phyloP scores from a whole-genome alignment of 805 yeast genomes.

The Barnettozyma populi region DNA sequence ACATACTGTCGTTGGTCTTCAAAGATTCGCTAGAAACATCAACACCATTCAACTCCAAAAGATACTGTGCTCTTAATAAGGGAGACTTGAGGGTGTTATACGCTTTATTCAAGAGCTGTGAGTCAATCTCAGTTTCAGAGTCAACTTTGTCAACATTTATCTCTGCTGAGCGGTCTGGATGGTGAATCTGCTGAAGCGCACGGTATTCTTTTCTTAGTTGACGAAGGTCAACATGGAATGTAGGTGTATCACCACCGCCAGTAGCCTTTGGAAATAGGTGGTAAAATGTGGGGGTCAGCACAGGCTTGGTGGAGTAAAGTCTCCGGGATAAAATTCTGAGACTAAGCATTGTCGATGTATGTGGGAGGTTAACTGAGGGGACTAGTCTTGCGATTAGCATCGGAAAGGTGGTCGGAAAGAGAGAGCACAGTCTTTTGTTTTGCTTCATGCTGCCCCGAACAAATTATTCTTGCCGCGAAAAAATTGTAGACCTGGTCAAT shows the following conservation, averaged over 20 bases:
- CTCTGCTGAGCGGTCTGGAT: conserved; percentile 58
- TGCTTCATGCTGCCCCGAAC: not conserved
- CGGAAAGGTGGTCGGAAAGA: not conserved
- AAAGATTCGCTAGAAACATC: conserved; percentile 52
- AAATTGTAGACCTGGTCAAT: no score
- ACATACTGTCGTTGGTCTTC: conserved; percentile 46
- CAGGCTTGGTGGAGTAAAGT: conserved; percentile 7
- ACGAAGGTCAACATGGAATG: conserved; percentile 53
- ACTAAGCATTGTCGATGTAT: not conserved
- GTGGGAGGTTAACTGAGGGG: not conserved
- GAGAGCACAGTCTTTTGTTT: not conserved
- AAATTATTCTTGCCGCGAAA: not conserved
- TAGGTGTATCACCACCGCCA: conserved; percentile 65
- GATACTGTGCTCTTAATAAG: conserved; percentile 59
- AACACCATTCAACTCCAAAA: conserved; percentile 39
- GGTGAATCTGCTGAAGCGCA: conserved; percentile 62
- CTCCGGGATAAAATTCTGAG: conserved; percentile 7
- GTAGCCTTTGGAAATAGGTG: conserved; percentile 71
- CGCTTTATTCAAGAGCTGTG: conserved; percentile 63
- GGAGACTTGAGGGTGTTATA: conserved; percentile 70
- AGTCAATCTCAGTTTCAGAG: conserved; percentile 4
- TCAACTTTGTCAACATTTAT: conserved; percentile 25
- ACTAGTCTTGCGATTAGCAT: conserved; percentile 6
- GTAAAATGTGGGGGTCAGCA: conserved; percentile 37
- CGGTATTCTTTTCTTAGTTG: conserved; percentile 71